A percentile compares a stretch with the other conserved stretches of the same genome.
Conservation (phyloP, 2,329 filamentous ascomycete genomes). For the Knoxdaviesia proteae region DNA sequence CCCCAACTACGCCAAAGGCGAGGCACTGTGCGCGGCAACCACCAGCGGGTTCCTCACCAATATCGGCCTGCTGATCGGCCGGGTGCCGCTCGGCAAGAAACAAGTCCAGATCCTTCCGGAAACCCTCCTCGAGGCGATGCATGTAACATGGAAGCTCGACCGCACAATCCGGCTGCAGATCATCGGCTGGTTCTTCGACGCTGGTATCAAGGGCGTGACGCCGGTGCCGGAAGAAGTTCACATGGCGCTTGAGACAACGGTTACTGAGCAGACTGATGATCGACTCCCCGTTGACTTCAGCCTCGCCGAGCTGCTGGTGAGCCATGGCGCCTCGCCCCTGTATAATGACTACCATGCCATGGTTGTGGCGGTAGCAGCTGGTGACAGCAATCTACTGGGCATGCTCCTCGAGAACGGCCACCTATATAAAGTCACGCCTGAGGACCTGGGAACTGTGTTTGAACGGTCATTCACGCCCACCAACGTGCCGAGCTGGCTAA, state of each 20-base stretch:
- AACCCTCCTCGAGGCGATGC: conserved; percentile 28
- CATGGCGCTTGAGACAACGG: conserved; percentile 25
- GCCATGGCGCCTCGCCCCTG: conserved; percentile 1
- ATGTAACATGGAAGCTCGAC: conserved; percentile 29
- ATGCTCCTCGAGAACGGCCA: not conserved
- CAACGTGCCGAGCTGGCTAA: conserved; percentile 1
- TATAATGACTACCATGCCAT: conserved; percentile 1
- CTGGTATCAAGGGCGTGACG: conserved; percentile 17
- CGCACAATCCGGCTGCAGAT: conserved; percentile 25
- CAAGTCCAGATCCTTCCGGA: conserved; percentile 24
- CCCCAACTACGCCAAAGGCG: conserved; percentile 31
- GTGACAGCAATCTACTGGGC: not conserved
- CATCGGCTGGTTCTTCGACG: conserved; percentile 27
- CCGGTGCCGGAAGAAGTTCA: conserved; percentile 25
- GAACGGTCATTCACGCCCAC: not conserved
- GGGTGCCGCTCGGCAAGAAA: conserved; percentile 18
- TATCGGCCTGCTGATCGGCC: conserved; percentile 28
- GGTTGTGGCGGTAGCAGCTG: not conserved
- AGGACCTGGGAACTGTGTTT: conserved; percentile 1
- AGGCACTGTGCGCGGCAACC: conserved; percentile 32
- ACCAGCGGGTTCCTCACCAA: conserved; percentile 27
- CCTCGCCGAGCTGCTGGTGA: conserved; percentile 1
- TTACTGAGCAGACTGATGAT: conserved; percentile 18
- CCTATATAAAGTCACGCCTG: not conserved
- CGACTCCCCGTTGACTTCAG: conserved; percentile 1